These are phyloP conservation scores for Metschnikowia koreensis DNA, from an alignment of 805 yeast genomes.

Conservation along the genomic window DNA sequence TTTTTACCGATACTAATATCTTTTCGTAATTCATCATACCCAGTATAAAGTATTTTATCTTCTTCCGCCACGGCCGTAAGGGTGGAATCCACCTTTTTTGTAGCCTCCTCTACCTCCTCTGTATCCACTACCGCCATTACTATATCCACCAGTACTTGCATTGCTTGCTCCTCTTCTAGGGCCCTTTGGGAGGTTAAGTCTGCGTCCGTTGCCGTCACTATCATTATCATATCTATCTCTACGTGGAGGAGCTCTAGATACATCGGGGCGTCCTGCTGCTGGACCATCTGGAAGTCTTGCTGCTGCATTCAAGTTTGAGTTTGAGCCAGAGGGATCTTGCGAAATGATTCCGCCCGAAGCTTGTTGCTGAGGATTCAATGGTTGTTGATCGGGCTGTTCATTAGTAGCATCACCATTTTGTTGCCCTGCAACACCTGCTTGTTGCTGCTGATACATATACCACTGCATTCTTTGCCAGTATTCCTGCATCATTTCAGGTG, in stretches of 20 bases:
- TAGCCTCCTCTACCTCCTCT: slow-evolving; percentile 29
- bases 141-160: slow-evolving; percentile 21
- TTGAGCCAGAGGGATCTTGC: slow-evolving; percentile 1
- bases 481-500: slow-evolving; percentile 60
- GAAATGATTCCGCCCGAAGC: slow-evolving; percentile 6
- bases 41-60: slow-evolving; percentile 7
- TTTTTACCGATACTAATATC: neutral
- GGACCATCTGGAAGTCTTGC: slow-evolving; percentile 25
- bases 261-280: slow-evolving; percentile 12
- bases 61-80: slow-evolving; percentile 44
- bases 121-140: slow-evolving; percentile 27
- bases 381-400: slow-evolving; percentile 37
- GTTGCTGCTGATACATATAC: slow-evolving; percentile 59
- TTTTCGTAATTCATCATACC: too few relatives aligned
- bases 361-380: slow-evolving; percentile 45
- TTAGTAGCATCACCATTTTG: slow-evolving; percentile 22
- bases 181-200: slow-evolving; percentile 48
- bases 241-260: slow-evolving; percentile 8
- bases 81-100: slow-evolving; percentile 36
- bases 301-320: neutral
- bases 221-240: slow-evolving; percentile 13
- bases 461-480: slow-evolving; percentile 66
- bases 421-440: slow-evolving; percentile 21
- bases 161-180: slow-evolving; percentile 37
- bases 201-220: slow-evolving; percentile 9